Evolutionary conservation across 2,329 filamentous ascomycete species (phyloP), one percentile per base, ranked within the genome.

Genomic region (Paraphoma chrysanthemicola): DNA sequence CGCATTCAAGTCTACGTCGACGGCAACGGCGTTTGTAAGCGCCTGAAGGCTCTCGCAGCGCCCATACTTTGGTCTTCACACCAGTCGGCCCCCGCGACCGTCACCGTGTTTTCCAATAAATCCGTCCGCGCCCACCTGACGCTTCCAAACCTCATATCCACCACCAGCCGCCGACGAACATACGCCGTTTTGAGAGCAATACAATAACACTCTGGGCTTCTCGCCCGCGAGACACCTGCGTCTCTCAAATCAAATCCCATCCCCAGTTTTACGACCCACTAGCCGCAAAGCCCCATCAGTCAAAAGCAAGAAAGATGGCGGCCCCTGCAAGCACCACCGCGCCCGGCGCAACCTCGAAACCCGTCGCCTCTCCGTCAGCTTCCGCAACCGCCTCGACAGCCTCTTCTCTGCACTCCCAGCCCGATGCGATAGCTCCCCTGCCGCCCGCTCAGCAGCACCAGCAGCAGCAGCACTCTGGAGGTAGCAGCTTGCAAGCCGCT

Each of bases 191-290:
- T 77, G 74, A 70, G 72, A 64, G 69, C 62, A 51, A 54, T 72
- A 58, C 68, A 72, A 70, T 73, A 74, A 70, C 50, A 54, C 51
- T 59, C 71, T 71, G 75, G 75, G 75, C 75, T 72, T 64, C 67
- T 69, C 69, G 75, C 74, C 75, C 72, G 63, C 63, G 74, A 76
- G 74, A 76, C 73, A 73, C 72, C 62, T 70, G 68, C 71, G 70
- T 75, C 73, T 75, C 73, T 60, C 50, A 64, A 55, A 56, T 18
- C 49, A 47, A 53, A 31, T 44, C 31, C 28, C 44, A 48, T 44
- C 53, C 33, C 57, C 38, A 38, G 7, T 57, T 52, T 58, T 56
- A 10, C 51, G 56, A 57, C 50, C 67, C 61, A 59, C 64, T 58
- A 42, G 53, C 56, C 49, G 53, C 55, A 52, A 57, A 63, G 53